A percentile compares a stretch with the other conserved stretches of the same genome.
phyloP scores from a whole-genome alignment of 352 stramenopile species.

The Phytophthora nicotianae region DNA sequence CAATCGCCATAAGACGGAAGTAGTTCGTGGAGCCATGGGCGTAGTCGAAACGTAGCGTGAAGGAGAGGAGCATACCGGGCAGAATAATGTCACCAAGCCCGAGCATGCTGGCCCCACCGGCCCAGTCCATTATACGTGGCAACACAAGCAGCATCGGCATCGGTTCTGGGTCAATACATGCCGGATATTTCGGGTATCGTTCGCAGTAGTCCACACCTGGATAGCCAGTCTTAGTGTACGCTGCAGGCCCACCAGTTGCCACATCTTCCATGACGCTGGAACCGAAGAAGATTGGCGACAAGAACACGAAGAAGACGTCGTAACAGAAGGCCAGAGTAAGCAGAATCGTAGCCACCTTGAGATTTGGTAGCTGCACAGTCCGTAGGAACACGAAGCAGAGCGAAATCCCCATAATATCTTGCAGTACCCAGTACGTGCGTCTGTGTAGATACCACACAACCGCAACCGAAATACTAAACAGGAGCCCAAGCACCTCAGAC shows the following conservation, averaged over 20 bases:
- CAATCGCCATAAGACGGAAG: slow-evolving; percentile 88
- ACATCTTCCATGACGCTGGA: slow-evolving; percentile 94
- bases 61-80: slow-evolving; percentile 93
- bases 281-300: slow-evolving; percentile 90
- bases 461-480: slow-evolving; percentile 42
- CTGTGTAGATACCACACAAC: slow-evolving; percentile 70
- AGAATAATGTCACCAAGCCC: slow-evolving; percentile 97
- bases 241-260: slow-evolving; percentile 85
- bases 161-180: slow-evolving; percentile 79
- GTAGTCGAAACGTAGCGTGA: slow-evolving; percentile 93
- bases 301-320: slow-evolving; percentile 97
- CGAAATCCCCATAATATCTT: slow-evolving; percentile 92
- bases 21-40: slow-evolving; percentile 62
- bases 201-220: slow-evolving; percentile 80
- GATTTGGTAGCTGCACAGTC: slow-evolving; percentile 90
- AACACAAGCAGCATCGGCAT: slow-evolving; percentile 96
- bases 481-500: slow-evolving; percentile 55
- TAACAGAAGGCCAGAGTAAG: slow-evolving; percentile 94
- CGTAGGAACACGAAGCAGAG: slow-evolving; percentile 94
- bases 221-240: slow-evolving; percentile 70
- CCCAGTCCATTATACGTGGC: slow-evolving; percentile 92
- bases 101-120: slow-evolving; percentile 92
- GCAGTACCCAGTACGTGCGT: slow-evolving; percentile 81
- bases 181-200: slow-evolving; percentile 60
- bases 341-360: slow-evolving; percentile 91